These are phyloP conservation scores for Eryngium alpinum DNA, from an alignment of 140 eudicot species.

Conservation along the genomic window DNA sequence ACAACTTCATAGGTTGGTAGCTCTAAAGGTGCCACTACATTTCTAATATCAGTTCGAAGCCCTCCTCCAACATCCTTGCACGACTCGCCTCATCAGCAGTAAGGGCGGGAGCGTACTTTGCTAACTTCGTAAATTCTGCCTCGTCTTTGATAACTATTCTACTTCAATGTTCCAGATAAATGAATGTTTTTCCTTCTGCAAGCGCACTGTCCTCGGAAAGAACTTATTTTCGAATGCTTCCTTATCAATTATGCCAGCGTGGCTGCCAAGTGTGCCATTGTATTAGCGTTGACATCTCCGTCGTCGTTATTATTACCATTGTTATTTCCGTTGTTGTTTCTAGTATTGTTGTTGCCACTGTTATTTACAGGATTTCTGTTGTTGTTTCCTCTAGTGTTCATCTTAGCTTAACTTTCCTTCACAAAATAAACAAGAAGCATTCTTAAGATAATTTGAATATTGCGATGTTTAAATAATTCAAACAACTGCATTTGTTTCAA, in stretches of 20 bases:
- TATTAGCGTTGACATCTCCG: not conserved
- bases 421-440: too few relatives aligned
- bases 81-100: not conserved
- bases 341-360: too few relatives aligned
- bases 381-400: too few relatives aligned
- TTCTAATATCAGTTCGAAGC: not conserved
- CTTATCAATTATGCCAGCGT: not conserved
- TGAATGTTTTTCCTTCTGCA: not conserved
- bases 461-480: too few relatives aligned
- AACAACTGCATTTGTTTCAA: too few relatives aligned
- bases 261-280: too few relatives aligned
- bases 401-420: too few relatives aligned
- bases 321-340: too few relatives aligned
- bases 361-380: too few relatives aligned
- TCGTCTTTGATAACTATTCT: not conserved
- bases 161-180: not conserved
- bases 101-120: not conserved
- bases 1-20: not conserved
- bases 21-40: not conserved
- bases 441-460: too few relatives aligned
- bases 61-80: not conserved
- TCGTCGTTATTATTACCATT: too few relatives aligned
- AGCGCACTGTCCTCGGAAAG: not conserved
- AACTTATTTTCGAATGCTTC: not conserved
- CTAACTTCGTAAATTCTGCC: not conserved